Conservation (phyloP, 2,329 filamentous ascomycete genomes). For the Aspergillus awamori region DNA sequence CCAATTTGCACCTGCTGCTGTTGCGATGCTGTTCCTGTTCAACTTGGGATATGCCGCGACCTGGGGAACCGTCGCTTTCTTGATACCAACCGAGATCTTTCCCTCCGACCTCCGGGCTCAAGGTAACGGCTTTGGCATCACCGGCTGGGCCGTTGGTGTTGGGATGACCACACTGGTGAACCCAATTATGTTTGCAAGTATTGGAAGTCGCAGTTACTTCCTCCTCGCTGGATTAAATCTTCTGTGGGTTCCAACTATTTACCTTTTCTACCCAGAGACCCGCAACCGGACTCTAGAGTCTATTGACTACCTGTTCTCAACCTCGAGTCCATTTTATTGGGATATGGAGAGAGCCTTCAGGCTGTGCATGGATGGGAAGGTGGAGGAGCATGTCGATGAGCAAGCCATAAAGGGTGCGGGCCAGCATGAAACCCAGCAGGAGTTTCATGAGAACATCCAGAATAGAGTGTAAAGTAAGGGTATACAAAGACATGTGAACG, state of each 20-base stretch:
- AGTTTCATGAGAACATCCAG: too few species aligned
- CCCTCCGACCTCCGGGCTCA: slow-evolving; percentile 60
- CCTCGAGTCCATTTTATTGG: slow-evolving; percentile 49
- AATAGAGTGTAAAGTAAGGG: too few species aligned
- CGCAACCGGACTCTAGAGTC: slow-evolving; percentile 54
- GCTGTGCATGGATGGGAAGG: too few species aligned
- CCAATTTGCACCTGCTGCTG: slow-evolving; percentile 49
- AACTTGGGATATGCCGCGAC: slow-evolving; percentile 51
- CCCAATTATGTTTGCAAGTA: slow-evolving; percentile 54
- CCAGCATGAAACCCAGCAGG: too few species aligned
- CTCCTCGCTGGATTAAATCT: slow-evolving; percentile 57
- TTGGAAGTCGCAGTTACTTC: slow-evolving; percentile 55
- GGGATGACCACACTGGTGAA: slow-evolving; percentile 58
- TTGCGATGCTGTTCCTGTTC: slow-evolving; percentile 53
- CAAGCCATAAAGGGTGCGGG: too few species aligned
- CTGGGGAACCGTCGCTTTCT: slow-evolving; percentile 56
- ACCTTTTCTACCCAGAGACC: slow-evolving; percentile 59
- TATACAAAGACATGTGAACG: too few species aligned
- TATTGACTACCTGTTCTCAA: slow-evolving; percentile 55
- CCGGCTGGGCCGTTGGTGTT: slow-evolving; percentile 61
- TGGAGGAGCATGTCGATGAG: too few species aligned
- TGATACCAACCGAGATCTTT: slow-evolving; percentile 60
- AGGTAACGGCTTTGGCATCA: slow-evolving; percentile 62
- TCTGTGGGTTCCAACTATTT: slow-evolving; percentile 55
- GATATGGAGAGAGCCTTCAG: slow-evolving; percentile 43